phyloP scores from a whole-genome alignment of 352 stramenopile genomes.

The Globisporangium emineosum region DNA sequence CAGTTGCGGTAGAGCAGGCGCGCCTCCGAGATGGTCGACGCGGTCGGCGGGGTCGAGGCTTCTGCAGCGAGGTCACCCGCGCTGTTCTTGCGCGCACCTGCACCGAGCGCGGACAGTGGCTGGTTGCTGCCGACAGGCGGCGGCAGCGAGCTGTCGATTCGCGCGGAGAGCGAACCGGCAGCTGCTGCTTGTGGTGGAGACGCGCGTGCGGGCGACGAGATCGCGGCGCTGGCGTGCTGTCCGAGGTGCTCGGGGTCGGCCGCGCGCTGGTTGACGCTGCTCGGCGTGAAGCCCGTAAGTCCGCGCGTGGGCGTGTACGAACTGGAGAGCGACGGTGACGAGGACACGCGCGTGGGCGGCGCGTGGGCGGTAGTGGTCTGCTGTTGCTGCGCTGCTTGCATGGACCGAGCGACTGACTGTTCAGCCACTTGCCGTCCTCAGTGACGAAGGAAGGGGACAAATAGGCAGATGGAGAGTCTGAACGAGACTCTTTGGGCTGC shows the following conservation, averaged over 20 bases:
- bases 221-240: slow-evolving; percentile 18
- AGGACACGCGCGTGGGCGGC: slow-evolving; percentile 13
- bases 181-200: slow-evolving; percentile 5
- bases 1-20: slow-evolving; percentile 78
- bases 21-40: slow-evolving; percentile 57
- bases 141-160: slow-evolving; percentile 9
- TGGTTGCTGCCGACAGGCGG: neutral
- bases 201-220: slow-evolving; percentile 26
- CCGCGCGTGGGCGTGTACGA: slow-evolving; percentile 8
- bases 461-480: neutral
- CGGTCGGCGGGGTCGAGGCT: slow-evolving; percentile 36
- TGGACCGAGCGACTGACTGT: slow-evolving; percentile 3
- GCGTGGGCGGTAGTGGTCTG: neutral
- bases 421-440: neutral
- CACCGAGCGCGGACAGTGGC: neutral
- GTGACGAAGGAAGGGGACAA: neutral
- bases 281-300: slow-evolving; percentile 23
- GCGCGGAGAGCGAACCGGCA: slow-evolving; percentile 7
- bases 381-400: slow-evolving; percentile 4
- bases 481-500: too few relatives aligned
- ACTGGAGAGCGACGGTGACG: slow-evolving; percentile 19
- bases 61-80: slow-evolving; percentile 62
- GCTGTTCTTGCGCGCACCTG: slow-evolving; percentile 47
- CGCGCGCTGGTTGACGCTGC: slow-evolving; percentile 2
- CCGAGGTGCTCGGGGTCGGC: slow-evolving; percentile 15